Evolutionary conservation across 2,329 filamentous ascomycete genomes (phyloP), one percentile per base, ranked within the genome.

Genomic region (Colletotrichum sp.): DNA sequence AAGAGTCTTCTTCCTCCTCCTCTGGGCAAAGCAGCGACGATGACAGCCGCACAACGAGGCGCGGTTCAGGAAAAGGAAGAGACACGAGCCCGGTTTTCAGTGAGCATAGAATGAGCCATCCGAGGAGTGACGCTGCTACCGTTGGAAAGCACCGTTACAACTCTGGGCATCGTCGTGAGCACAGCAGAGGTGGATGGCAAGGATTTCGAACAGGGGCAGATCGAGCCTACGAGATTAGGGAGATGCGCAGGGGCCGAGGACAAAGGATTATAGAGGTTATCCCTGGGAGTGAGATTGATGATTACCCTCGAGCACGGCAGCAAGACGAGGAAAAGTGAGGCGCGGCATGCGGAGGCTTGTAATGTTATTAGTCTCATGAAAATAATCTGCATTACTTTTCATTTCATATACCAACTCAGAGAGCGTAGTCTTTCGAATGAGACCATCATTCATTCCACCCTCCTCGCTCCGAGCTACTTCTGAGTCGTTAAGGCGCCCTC

Each of bases 251-350:
- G n/a, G 74, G 71, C 3, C 26, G 48, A 3, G 70, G 71, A 4
- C 74, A 60, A 9, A 69, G 70, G 60, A 52, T 76, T 4, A 39
- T 76, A 12, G 74, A 76, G 21, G 71, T 76, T 6, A 76, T 74
- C 16, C 65, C 74, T 21, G 71, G 34, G 18, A 73, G 71, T 7
- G 74, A 74, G 13, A 26, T 76, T 60, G 71, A 60, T 18, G 39
- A 76, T 6, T 69, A 34, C 28, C 21, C 32, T 1, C 64, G 36
- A 8, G 26, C 28, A 7, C n/a, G 52, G 28, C 57, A 65, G 13
- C 48, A 48, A 12, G 21, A 9, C 13, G 59, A 52, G 7, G 59
- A 39, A 6, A 52, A 66, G 2, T 68, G 28, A 68, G 6, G n/a
- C 10, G 2, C 43, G 2, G 43, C 6, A 9, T 13, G 2, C 6